Conservation (phyloP, 352 stramenopile genomes). For the Globisporangium nunn region DNA sequence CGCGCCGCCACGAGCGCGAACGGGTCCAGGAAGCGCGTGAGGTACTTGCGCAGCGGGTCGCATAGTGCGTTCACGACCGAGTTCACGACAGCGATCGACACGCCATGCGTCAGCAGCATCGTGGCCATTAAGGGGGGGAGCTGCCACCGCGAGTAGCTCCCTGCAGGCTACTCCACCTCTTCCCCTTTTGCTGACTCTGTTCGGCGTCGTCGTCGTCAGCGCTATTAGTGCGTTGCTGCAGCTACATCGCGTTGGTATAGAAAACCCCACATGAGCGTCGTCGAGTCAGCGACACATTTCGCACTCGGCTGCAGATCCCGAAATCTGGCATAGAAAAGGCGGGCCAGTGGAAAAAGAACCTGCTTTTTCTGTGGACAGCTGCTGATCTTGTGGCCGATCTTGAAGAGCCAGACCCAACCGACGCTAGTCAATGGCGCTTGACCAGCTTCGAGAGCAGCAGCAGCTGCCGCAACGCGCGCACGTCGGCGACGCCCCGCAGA, state of each 20-base stretch:
- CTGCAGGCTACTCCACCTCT: background rate
- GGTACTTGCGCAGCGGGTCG: constrained; percentile 78
- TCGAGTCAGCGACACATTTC: no score
- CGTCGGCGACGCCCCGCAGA: constrained; percentile 20
- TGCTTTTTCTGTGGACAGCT: no score
- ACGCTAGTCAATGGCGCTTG: background rate
- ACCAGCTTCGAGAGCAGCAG: background rate
- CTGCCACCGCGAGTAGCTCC: no score
- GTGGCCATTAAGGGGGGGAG: background rate
- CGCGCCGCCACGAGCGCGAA: constrained; percentile 69
- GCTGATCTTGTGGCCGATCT: background rate
- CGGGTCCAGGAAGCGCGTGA: constrained; percentile 78
- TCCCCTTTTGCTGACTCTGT: background rate
- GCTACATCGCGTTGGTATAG: no score
- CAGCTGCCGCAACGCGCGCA: constrained; percentile 1
- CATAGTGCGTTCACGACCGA: constrained; percentile 74
- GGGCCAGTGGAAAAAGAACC: no score
- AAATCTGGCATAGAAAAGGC: no score
- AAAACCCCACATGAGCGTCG: no score
- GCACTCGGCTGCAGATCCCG: no score
- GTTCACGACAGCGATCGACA: constrained; percentile 75
- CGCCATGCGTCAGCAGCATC: constrained; percentile 58
- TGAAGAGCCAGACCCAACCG: background rate
- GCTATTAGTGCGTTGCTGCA: no score
- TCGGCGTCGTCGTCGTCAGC: no score